phyloP scores from a whole-genome alignment of 345 rosid species.

The Arabidopsis thaliana region TAIR10.1 NC_003070.9:29440501-29441000 shows the following conservation, averaged over 20 bases:
- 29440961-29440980: constrained; percentile 8
- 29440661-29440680: background rate
- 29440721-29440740: constrained; percentile 26
- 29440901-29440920: constrained; percentile 42
- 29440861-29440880: constrained; percentile 38
- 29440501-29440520: background rate
- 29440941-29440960: constrained; percentile 10
- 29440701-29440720: constrained; percentile 7
- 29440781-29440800: constrained; percentile 38
- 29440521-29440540: background rate
- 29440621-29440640: background rate
- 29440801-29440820: background rate
- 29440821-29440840: background rate
- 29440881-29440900: constrained; percentile 42
- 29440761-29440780: constrained; percentile 40
- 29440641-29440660: background rate
- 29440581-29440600: background rate
- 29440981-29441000: constrained; percentile 1
- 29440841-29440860: constrained; percentile 32
- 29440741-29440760: constrained; percentile 29
- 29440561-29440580: constrained; percentile 24
- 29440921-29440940: constrained; percentile 27
- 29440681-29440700: constrained; percentile 2
- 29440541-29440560: constrained; percentile 4
- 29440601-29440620: background rate